Conservation (phyloP, 768 basidiomycete genomes). For the Lanmaoa rubissima region DNA sequence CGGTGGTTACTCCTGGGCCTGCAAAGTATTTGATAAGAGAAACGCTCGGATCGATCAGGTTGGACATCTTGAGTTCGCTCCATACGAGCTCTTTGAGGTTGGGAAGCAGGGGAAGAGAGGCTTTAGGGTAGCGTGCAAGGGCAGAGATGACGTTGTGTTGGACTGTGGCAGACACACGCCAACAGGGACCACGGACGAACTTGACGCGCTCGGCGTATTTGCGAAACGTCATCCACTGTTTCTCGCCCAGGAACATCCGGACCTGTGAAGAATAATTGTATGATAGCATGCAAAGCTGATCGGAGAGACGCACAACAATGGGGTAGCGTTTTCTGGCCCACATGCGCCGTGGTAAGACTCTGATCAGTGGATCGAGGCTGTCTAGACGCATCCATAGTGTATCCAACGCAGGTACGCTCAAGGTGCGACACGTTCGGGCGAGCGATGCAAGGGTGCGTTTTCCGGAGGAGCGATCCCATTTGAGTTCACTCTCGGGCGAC, state of each 20-base stretch:
- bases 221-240: slow-evolving; percentile 26
- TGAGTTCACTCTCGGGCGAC: slow-evolving; percentile 14
- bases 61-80: slow-evolving; percentile 25
- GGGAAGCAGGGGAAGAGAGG: slow-evolving; percentile 24
- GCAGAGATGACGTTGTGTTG: slow-evolving; percentile 19
- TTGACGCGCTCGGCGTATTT: slow-evolving; percentile 26
- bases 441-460: slow-evolving; percentile 27
- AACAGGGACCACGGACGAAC: slow-evolving; percentile 23
- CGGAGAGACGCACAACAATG: slow-evolving; percentile 16
- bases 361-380: slow-evolving; percentile 28
- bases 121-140: slow-evolving; percentile 12
- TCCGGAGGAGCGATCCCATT: slow-evolving; percentile 12
- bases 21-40: slow-evolving; percentile 27
- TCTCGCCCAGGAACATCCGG: slow-evolving; percentile 26
- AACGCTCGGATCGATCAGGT: slow-evolving; percentile 21
- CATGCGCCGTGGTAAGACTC: slow-evolving; percentile 24
- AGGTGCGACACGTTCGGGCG: slow-evolving; percentile 26
- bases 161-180: slow-evolving; percentile 13
- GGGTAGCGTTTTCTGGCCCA: slow-evolving; percentile 24
- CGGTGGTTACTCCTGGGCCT: slow-evolving; percentile 15
- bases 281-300: neutral
- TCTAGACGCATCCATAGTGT: slow-evolving; percentile 29
- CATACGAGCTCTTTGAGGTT: slow-evolving; percentile 26
- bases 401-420: slow-evolving; percentile 26
- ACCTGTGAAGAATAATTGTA: slow-evolving; percentile 7